Conservation (phyloP, 2,329 filamentous ascomycete species). For the Plenodomus lindquistii region DNA sequence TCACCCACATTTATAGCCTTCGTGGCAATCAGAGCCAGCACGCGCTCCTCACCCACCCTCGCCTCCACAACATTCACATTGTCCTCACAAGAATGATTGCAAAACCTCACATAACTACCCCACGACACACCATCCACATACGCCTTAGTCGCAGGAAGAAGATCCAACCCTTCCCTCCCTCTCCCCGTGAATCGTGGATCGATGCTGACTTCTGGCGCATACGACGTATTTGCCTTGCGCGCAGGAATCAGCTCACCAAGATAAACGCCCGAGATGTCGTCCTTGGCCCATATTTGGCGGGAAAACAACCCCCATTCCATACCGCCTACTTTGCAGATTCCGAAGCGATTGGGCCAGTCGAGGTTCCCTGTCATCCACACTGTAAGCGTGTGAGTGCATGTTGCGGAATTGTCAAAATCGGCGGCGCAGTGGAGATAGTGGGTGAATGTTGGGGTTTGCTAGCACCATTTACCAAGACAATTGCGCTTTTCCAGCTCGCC, state of each 20-base stretch:
- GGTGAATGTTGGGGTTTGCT: neutral
- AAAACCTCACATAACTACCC: slow-evolving; percentile 11
- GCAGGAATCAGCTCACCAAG: slow-evolving; percentile 11
- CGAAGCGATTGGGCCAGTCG: slow-evolving; percentile 6
- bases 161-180: neutral
- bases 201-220: slow-evolving; percentile 7
- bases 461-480: slow-evolving; percentile 10
- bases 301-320: slow-evolving; percentile 5
- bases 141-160: neutral
- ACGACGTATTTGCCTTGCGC: slow-evolving; percentile 2
- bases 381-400: slow-evolving; percentile 8
- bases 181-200: slow-evolving; percentile 3
- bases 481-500: neutral
- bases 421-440: neutral
- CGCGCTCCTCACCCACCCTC: slow-evolving; percentile 6
- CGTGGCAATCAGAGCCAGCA: slow-evolving; percentile 2
- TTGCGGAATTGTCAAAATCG: neutral
- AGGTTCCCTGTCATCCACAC: slow-evolving; percentile 8
- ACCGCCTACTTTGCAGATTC: neutral
- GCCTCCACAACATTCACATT: slow-evolving; percentile 6
- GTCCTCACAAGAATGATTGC: slow-evolving; percentile 12
- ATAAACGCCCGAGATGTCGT: slow-evolving; percentile 2
- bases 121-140: slow-evolving; percentile 8
- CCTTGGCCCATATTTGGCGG: slow-evolving; percentile 2
- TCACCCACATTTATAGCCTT: slow-evolving; percentile 3